A percentile compares a stretch with the other conserved stretches of the same genome.
Conservation (phyloP, 2,329 filamentous ascomycete species). For the Aspergillus sp. region DNA sequence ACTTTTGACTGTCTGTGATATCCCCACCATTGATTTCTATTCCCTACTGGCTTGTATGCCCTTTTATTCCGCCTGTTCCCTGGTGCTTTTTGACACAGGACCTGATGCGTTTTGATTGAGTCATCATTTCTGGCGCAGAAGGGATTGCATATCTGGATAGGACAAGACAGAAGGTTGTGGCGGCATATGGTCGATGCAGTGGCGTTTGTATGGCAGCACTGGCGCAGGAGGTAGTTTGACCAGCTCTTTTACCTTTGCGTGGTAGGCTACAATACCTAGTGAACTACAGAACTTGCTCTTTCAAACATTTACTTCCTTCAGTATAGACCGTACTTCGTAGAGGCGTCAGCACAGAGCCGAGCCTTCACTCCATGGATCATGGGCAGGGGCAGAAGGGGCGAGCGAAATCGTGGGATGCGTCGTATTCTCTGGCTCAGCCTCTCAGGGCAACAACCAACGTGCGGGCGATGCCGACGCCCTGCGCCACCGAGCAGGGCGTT, state of each 20-base stretch:
- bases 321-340: neutral
- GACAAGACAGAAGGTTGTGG: slow-evolving; percentile 10
- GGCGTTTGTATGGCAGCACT: slow-evolving; percentile 17
- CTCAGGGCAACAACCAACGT: neutral
- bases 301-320: neutral
- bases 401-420: neutral
- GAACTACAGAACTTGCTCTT: slow-evolving; percentile 1
- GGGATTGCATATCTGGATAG: slow-evolving; percentile 16
- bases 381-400: neutral
- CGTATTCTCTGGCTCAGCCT: neutral
- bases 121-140: slow-evolving; percentile 11
- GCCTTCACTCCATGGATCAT: neutral
- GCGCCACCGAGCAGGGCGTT: neutral
- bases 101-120: slow-evolving; percentile 4
- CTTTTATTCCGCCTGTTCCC: slow-evolving; percentile 17
- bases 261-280: slow-evolving; percentile 4
- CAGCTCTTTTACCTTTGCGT: neutral
- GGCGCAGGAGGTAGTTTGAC: slow-evolving; percentile 16
- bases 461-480: neutral
- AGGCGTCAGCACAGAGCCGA: neutral
- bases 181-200: slow-evolving; percentile 10
- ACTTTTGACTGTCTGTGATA: slow-evolving; percentile 17
- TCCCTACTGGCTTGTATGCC: slow-evolving; percentile 10
- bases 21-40: slow-evolving; percentile 13
- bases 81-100: slow-evolving; percentile 5